Evolutionary conservation across 208 protist species (phyloP), one percentile per base, ranked within the genome.

Genomic region (Crithidia expoeki): DNA sequence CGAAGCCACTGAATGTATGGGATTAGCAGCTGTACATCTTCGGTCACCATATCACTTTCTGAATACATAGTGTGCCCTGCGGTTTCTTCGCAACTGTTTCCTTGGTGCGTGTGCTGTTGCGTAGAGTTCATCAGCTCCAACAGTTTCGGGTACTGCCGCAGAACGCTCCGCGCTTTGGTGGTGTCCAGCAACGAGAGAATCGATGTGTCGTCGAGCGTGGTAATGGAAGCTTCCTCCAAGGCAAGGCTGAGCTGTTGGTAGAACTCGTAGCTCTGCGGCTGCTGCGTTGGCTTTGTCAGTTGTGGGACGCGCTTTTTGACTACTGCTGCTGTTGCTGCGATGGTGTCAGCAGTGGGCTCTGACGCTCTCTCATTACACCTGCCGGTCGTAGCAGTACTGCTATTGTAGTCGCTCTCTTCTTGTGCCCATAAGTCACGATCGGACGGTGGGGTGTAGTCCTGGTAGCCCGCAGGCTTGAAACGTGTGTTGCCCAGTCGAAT

Each of bases 401-500:
- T 12, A 42, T 42, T 42, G 36, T 12, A 16, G 36, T 12, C 56
- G 21, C 25, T 23, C 49, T 52, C 55, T 28, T 68, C 50, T 27
- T n/a, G 21, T 34, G 51, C 53, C 82, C 74, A 84, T 69, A 83
- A 44, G 32, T 68, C 19, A 2, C 33, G 51, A 34, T 81, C 60
- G 30, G 71, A 56, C n/a, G 74, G 66, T 1, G 79, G 73, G 30
- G 72, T 84, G 74, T 87, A 96, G 59, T 96, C 92, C 33, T 76
- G 27, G 68, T 92, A 96, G 40, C 72, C 85, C 0, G 84, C 67
- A 6, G 92, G 92, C 47, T 72, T 82, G 64, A 90, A 94, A 66
- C 91, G 89, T n/a, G 89, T 95, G 64, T 95, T 36, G 27, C 74
- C 76, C 33, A 96, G 81, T 10, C 87, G 88, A 30, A 96, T 75